Conservation (phyloP, 2,329 filamentous ascomycete genomes). For the Neodidymelliopsis sp. region DNA sequence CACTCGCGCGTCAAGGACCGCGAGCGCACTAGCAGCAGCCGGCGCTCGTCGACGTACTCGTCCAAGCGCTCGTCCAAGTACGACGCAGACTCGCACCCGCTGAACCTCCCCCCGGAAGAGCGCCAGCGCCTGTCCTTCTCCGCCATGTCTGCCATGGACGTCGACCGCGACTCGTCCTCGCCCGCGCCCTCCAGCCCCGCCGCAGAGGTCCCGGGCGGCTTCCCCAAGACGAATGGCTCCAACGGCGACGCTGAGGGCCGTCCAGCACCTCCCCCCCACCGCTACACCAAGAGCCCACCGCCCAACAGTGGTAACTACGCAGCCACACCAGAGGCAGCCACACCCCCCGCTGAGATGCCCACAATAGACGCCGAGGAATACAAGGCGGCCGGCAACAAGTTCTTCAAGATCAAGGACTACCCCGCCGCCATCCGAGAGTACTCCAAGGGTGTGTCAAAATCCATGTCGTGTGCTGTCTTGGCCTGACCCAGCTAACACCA, state of each 20-base stretch:
- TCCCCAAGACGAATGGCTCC: constrained; percentile 56
- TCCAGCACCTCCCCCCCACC: constrained; percentile 76
- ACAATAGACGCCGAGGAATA: constrained; percentile 85
- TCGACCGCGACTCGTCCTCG: constrained; percentile 21
- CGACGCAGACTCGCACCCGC: constrained; percentile 81
- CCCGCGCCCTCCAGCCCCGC: constrained; percentile 54
- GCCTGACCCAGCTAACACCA: constrained; percentile 30
- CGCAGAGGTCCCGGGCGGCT: constrained; percentile 52
- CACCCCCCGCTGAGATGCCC: constrained; percentile 51
- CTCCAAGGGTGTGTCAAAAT: constrained; percentile 77
- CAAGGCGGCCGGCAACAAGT: constrained; percentile 94
- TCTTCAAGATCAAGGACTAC: constrained; percentile 95
- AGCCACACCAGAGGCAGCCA: constrained; percentile 47
- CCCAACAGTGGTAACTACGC: constrained; percentile 51
- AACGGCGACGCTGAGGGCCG: constrained; percentile 57
- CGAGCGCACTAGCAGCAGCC: constrained; percentile 34
- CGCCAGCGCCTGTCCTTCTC: constrained; percentile 78
- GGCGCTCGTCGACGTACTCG: constrained; percentile 43
- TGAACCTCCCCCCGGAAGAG: constrained; percentile 91
- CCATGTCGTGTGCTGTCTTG: constrained; percentile 6
- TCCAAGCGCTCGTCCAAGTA: constrained; percentile 50
- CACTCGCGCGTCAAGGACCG: constrained; percentile 41
- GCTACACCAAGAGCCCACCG: constrained; percentile 59
- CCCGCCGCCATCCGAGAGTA: constrained; percentile 89
- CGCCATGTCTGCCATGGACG: constrained; percentile 65